Base-by-base conservation (phyloP, 139 green algal genomes). In the Deuterostichococcus epilithicus region DNA sequence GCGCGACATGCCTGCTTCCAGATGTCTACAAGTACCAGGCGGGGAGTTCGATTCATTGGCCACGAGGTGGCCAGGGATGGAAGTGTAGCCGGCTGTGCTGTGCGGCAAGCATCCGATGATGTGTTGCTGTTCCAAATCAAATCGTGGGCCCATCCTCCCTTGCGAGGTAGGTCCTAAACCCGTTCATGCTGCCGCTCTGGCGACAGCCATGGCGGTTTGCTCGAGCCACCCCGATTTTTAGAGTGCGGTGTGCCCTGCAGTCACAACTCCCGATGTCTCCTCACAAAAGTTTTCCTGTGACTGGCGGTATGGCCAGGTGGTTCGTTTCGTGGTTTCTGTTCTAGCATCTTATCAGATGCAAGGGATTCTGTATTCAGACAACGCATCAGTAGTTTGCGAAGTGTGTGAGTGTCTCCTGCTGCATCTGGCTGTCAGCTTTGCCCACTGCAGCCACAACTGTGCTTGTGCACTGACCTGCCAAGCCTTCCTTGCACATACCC, bases 11-110 rank as follows among this genome's bases (percentile, higher is more conserved):
- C 20, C 52, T 28, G 18, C 18, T 28, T 63, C 52, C 10, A 30
- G 52, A 63, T 63, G 52, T 63, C 52, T 63, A 63, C 52, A 63
- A 63, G n/a, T 63, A 63, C 52, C 52, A 63, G 52, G 52, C 52
- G 52, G 52, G 52, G 20, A 63, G 52, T 63, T 63, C 52, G 52
- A 63, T 63, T 20, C 28, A 20, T 20, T 28, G 52, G 52, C 8
- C 52, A 13, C 42, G 42, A 23, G 13, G 52, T 3, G 10, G 13
- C 13, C 13, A 28, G 52, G 10, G 52, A 63, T 63, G 52, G 52
- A 63, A 63, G 52, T 28, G 20, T 20, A 63, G 52, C 52, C 52
- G 52, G 52, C 5, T 63, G 52, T 63, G 20, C 5, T 23, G 52
- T 23, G 52, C 20, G 52, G 52, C 52, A 63, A 63, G 52, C 28